Evolutionary conservation across 169 alveolate genomes (phyloP).

Genomic region (Plasmodium fragile): DNA sequence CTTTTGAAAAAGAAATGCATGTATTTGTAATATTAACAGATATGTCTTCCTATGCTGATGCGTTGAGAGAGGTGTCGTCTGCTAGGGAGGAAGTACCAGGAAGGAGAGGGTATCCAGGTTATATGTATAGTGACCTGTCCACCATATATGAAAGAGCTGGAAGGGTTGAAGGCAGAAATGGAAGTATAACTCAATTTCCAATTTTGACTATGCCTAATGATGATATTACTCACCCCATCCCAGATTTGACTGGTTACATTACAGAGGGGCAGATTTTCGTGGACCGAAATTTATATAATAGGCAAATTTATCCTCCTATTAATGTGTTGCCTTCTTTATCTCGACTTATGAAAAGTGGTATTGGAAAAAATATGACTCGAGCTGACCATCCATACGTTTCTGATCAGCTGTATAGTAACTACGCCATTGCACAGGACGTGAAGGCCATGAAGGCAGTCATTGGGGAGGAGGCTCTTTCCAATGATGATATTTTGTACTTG

Average conservation of each 20-base stretch:
- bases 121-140: conserved; percentile 99
- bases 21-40: conserved; percentile 99
- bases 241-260: conserved; percentile 99
- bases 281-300: conserved; percentile 97
- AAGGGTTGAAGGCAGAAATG: conserved; percentile 97
- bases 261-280: conserved; percentile 99
- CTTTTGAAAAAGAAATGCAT: conserved; percentile 98
- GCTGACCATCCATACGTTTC: conserved; percentile 99
- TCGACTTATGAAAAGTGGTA: conserved; percentile 99
- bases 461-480: conserved; percentile 99
- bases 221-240: conserved; percentile 99
- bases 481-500: conserved; percentile 97
- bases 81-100: conserved; percentile 99
- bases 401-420: conserved; percentile 99
- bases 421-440: conserved; percentile 99
- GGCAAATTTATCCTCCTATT: conserved; percentile 97
- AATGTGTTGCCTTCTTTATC: conserved; percentile 98
- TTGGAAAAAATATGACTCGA: conserved; percentile 99
- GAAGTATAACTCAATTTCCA: conserved; percentile 99
- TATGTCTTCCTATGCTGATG: conserved; percentile 99
- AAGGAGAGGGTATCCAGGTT: conserved; percentile 99
- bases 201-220: conserved; percentile 99
- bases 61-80: conserved; percentile 99
- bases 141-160: conserved; percentile 99
- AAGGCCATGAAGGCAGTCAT: conserved; percentile 99